phyloP scores from a whole-genome alignment of 2,329 filamentous ascomycete species.

The Gaeumannomyces sp. region DNA sequence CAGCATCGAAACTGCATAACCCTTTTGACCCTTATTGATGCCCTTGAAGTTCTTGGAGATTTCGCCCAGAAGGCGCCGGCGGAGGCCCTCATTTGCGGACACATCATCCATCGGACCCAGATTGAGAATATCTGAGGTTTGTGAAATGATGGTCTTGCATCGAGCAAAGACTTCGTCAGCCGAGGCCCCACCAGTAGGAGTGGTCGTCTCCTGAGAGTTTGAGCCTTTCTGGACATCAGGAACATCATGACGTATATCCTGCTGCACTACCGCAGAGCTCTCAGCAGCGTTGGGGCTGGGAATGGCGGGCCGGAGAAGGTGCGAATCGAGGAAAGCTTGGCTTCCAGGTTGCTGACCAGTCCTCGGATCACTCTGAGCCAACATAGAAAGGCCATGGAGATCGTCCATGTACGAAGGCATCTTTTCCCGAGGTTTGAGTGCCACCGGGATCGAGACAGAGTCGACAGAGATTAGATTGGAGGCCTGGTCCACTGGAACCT shows the following conservation, averaged over 20 bases:
- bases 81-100: neutral
- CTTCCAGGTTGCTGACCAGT: too few relatives aligned
- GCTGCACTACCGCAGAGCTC: neutral
- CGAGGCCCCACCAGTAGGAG: neutral
- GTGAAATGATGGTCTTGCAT: neutral
- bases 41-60: neutral
- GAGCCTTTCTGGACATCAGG: neutral
- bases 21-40: neutral
- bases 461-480: too few relatives aligned
- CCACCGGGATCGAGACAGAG: too few relatives aligned
- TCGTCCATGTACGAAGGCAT: neutral
- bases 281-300: too few relatives aligned
- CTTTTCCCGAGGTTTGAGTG: neutral
- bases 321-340: too few relatives aligned
- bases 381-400: neutral
- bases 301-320: too few relatives aligned
- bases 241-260: neutral
- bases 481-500: neutral
- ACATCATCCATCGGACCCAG: neutral
- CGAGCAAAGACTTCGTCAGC: neutral
- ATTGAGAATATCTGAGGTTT: neutral
- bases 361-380: neutral
- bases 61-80: neutral
- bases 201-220: neutral
- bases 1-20: neutral